These are phyloP conservation scores for Earliella scabrosa DNA, from an alignment of 1,284 basidiomycete species.

Conservation along the genomic window DNA sequence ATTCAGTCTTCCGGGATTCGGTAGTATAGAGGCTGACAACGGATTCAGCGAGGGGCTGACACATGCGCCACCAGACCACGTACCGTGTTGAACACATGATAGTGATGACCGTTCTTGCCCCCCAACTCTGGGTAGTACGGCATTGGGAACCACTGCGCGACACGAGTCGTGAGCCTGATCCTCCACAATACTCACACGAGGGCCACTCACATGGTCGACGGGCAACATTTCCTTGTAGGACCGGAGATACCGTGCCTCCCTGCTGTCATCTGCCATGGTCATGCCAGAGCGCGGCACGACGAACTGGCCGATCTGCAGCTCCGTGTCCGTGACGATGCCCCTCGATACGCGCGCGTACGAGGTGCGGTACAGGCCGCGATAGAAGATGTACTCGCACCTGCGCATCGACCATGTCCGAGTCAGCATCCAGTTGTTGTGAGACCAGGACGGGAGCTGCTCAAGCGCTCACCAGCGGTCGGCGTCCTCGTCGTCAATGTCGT, in stretches of 20 bases:
- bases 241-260: slow-evolving; percentile 68
- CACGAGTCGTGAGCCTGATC: not conserved
- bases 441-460: not conserved
- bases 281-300: slow-evolving; percentile 65
- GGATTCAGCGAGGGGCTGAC: not conserved
- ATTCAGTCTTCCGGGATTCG: slow-evolving; percentile 56
- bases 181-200: not conserved
- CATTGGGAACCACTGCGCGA: slow-evolving; percentile 78
- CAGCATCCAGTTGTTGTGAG: not conserved
- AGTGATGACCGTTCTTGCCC: slow-evolving; percentile 71
- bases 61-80: slow-evolving; percentile 27
- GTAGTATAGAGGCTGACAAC: slow-evolving; percentile 67
- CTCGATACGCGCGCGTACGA: slow-evolving; percentile 76
- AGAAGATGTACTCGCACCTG: slow-evolving; percentile 91
- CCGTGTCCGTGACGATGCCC: slow-evolving; percentile 76
- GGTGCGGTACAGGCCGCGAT: slow-evolving; percentile 81
- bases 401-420: not conserved
- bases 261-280: slow-evolving; percentile 59
- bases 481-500: slow-evolving; percentile 79
- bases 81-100: slow-evolving; percentile 77
- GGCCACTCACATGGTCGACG: slow-evolving; percentile 56
- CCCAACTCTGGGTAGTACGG: slow-evolving; percentile 65
- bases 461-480: slow-evolving; percentile 71
- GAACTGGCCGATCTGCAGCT: slow-evolving; percentile 83
- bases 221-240: slow-evolving; percentile 69